Evolutionary conservation across 2,329 filamentous ascomycete genomes (phyloP).

Genomic region (Alternaria conjuncta): DNA sequence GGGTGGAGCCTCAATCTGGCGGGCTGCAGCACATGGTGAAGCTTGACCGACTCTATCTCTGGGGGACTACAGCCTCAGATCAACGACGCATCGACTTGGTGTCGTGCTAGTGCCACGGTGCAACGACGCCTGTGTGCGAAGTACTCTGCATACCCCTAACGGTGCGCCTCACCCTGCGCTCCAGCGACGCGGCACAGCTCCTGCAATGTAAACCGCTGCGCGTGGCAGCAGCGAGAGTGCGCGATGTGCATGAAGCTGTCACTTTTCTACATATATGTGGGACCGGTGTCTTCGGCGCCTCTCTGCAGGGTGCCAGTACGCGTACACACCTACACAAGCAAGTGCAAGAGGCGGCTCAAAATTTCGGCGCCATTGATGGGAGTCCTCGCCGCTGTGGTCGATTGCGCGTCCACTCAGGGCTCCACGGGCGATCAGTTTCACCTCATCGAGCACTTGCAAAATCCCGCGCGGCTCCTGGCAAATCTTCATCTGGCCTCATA

Average conservation of each 20-base stretch:
- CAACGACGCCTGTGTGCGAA: constrained; percentile 10
- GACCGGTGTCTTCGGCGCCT: constrained; percentile 8
- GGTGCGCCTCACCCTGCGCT: constrained; percentile 18
- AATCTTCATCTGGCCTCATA: constrained; percentile 23
- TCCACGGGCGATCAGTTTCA: constrained; percentile 45
- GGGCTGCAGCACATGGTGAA: constrained; percentile 8
- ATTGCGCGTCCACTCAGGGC: constrained; percentile 41
- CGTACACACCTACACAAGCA: constrained; percentile 6
- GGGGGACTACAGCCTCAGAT: constrained; percentile 17
- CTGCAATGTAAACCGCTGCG: constrained; percentile 12
- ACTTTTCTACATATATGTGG: neutral
- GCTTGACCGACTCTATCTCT: constrained; percentile 12
- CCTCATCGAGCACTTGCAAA: constrained; percentile 16
- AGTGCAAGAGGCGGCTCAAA: constrained; percentile 5
- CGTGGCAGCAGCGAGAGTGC: neutral
- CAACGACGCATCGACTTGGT: constrained; percentile 20
- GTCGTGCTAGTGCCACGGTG: constrained; percentile 27
- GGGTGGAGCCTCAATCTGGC: constrained; percentile 8
- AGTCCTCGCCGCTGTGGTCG: constrained; percentile 1
- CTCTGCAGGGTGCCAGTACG: constrained; percentile 5
- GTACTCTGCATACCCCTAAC: constrained; percentile 22
- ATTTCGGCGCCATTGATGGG: constrained; percentile 10
- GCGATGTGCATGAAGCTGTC: neutral
- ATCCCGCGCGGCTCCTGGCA: constrained; percentile 24
- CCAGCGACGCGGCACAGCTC: constrained; percentile 6